Base-by-base conservation (phyloP, 2,329 filamentous ascomycete genomes). In the Colletotrichum ledebouriae region DNA sequence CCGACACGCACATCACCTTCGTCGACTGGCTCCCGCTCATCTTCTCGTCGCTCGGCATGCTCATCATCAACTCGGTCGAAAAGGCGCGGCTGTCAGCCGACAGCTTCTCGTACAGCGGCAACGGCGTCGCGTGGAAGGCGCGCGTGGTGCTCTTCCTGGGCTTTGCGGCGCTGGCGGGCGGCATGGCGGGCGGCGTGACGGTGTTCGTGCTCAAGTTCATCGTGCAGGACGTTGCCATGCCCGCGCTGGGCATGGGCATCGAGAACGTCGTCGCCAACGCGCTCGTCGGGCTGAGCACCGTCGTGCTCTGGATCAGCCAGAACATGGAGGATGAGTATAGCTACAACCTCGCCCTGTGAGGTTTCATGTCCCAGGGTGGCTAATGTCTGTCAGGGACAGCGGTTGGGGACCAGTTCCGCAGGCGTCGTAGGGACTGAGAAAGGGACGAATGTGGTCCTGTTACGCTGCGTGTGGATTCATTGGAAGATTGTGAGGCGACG, bases 271-370 rank as follows among this genome's bases (percentile, higher is more conserved):
- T 90, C 41, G 86, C 87, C 71, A 91, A 91, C 78, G 87, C 81
- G 29, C 80, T 90, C 41, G 88, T 91, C 62, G 88, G 88, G 60
- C 76, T 89, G 63, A 88, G 87, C 78, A 86, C 86, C 22, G 88
- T 90, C 55, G 85, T 90, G 69, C 83, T 91, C 47, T 91, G 89
- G 89, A 79, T 91, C 63, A 89, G 86, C 79, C 89, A 91, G 83
- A 91, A 91, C 74, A 90, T 91, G 87, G 89, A 91, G 81, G 89
- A 91, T 74, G 89, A 91, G 78, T 91, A 91, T 73, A 85, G 88
- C 53, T 91, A 91, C 78, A 91, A 90, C 77, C 78, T 91, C 72
- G 84, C 88, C 68, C 81, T 91, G 71, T 90, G 77, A 79, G 29
- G 29, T 29, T 29, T 29, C 9, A 7, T 29, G 29, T 29, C 29